phyloP scores from a whole-genome alignment of 2,329 filamentous ascomycete species.

The Pleoardoris graminearum region DNA sequence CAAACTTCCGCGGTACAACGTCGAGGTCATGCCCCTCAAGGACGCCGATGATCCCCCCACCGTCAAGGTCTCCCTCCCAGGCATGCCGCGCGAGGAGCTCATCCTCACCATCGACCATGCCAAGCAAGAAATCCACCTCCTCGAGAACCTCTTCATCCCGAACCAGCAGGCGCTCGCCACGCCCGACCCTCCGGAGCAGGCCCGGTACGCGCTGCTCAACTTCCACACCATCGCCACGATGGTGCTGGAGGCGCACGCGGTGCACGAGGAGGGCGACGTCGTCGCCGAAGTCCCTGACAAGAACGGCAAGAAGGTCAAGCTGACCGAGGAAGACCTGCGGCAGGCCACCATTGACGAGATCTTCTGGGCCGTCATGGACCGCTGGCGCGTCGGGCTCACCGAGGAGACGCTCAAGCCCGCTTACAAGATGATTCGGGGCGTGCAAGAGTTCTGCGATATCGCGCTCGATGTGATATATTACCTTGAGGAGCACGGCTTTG shows the following conservation, averaged over 20 bases:
- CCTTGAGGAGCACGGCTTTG: slow-evolving; percentile 33
- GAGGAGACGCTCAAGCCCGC: slow-evolving; percentile 17
- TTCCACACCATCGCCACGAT: slow-evolving; percentile 41
- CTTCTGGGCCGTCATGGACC: slow-evolving; percentile 38
- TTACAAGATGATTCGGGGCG: slow-evolving; percentile 26
- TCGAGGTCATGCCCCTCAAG: neutral
- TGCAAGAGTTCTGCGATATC: slow-evolving; percentile 40
- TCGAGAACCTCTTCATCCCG: slow-evolving; percentile 36
- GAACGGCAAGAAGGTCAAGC: slow-evolving; percentile 1
- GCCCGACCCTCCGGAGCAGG: slow-evolving; percentile 21
- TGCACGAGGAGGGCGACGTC: slow-evolving; percentile 34
- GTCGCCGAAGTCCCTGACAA: slow-evolving; percentile 4
- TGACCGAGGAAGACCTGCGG: slow-evolving; percentile 2
- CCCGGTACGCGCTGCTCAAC: slow-evolving; percentile 32
- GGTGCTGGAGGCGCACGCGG: slow-evolving; percentile 33
- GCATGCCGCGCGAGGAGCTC: slow-evolving; percentile 42
- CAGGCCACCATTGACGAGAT: slow-evolving; percentile 33
- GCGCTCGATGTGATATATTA: slow-evolving; percentile 36
- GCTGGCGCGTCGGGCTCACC: slow-evolving; percentile 33
- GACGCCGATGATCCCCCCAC: neutral
- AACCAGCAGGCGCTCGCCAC: slow-evolving; percentile 19
- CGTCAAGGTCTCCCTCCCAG: slow-evolving; percentile 25
- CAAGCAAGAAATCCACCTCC: slow-evolving; percentile 28
- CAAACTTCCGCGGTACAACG: neutral
- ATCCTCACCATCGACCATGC: slow-evolving; percentile 30